These are phyloP conservation scores for Asterophora parasitica DNA, from an alignment of 768 basidiomycete species.

Conservation along the genomic window DNA sequence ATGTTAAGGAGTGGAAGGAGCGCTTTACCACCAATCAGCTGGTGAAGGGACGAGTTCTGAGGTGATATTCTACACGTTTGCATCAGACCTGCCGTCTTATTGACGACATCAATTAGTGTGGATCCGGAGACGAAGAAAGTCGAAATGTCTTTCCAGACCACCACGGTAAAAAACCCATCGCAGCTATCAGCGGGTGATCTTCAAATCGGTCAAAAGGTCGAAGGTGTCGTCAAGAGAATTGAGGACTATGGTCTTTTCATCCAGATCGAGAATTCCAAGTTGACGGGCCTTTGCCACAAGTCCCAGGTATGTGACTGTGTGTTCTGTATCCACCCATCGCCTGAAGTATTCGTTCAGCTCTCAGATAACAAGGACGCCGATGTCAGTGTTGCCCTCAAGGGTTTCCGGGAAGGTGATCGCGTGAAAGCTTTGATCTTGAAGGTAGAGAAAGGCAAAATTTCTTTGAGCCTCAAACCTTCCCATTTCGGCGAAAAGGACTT, in stretches of 20 bases:
- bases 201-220: constrained; percentile 73
- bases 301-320: constrained; percentile 58
- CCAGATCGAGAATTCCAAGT: constrained; percentile 75
- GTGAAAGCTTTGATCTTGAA: constrained; percentile 76
- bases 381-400: constrained; percentile 67
- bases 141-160: constrained; percentile 86
- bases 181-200: constrained; percentile 51
- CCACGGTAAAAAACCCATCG: constrained; percentile 41
- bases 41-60: constrained; percentile 81
- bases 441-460: constrained; percentile 73
- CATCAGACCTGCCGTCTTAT: background rate
- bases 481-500: constrained; percentile 72
- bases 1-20: constrained; percentile 92
- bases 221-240: constrained; percentile 72
- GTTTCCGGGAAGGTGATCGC: constrained; percentile 82
- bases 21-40: constrained; percentile 77
- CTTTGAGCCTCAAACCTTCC: constrained; percentile 87
- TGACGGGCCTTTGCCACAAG: constrained; percentile 92
- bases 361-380: constrained; percentile 86
- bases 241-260: constrained; percentile 94
- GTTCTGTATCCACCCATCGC: background rate
- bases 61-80: constrained; percentile 35
- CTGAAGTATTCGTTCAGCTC: constrained; percentile 43
- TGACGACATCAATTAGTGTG: constrained; percentile 43
- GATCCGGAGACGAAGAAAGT: constrained; percentile 69